These are phyloP conservation scores for Coemansia sp. DNA, from an alignment of 192 early-diverging fungal genomes.

Conservation along the genomic window DNA sequence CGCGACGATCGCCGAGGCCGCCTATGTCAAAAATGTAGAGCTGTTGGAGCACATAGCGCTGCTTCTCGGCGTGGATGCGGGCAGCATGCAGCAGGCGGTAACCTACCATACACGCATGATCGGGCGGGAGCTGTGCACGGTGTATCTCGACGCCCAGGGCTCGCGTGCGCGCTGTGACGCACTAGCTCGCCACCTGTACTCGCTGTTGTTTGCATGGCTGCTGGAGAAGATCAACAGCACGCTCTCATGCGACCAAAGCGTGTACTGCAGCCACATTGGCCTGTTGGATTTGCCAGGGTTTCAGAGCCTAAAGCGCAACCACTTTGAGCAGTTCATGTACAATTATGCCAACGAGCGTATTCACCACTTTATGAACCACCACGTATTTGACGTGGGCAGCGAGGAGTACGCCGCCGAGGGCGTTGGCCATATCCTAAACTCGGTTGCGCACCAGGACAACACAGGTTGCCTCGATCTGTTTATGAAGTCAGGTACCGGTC, in stretches of 20 bases:
- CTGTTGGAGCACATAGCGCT: slow-evolving; percentile 79
- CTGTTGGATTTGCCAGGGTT: slow-evolving; percentile 88
- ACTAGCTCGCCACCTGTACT: slow-evolving; percentile 73
- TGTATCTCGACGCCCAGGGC: slow-evolving; percentile 75
- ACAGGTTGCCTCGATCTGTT: slow-evolving; percentile 74
- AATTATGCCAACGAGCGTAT: slow-evolving; percentile 91
- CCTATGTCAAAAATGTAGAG: slow-evolving; percentile 77
- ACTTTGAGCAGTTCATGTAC: slow-evolving; percentile 68
- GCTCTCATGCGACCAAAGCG: slow-evolving; percentile 64
- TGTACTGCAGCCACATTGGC: slow-evolving; percentile 78
- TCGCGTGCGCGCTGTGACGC: slow-evolving; percentile 75
- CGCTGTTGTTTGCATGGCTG: slow-evolving; percentile 82
- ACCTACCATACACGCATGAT: slow-evolving; percentile 87
- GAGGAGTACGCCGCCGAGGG: slow-evolving; percentile 69
- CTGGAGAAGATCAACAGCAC: slow-evolving; percentile 81
- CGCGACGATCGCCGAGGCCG: slow-evolving; percentile 71
- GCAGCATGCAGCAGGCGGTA: slow-evolving; percentile 75
- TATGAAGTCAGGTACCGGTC: slow-evolving; percentile 68
- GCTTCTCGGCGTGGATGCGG: slow-evolving; percentile 81
- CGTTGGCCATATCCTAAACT: slow-evolving; percentile 56
- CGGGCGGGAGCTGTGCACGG: slow-evolving; percentile 78
- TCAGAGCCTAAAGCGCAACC: slow-evolving; percentile 59
- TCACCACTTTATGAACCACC: slow-evolving; percentile 71
- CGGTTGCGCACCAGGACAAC: slow-evolving; percentile 68
- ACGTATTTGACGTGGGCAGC: slow-evolving; percentile 71